Evolutionary conservation across 2,329 filamentous ascomycete species (phyloP), one percentile per base, ranked within the genome.

Genomic region (Pseudocercospora ulei): DNA sequence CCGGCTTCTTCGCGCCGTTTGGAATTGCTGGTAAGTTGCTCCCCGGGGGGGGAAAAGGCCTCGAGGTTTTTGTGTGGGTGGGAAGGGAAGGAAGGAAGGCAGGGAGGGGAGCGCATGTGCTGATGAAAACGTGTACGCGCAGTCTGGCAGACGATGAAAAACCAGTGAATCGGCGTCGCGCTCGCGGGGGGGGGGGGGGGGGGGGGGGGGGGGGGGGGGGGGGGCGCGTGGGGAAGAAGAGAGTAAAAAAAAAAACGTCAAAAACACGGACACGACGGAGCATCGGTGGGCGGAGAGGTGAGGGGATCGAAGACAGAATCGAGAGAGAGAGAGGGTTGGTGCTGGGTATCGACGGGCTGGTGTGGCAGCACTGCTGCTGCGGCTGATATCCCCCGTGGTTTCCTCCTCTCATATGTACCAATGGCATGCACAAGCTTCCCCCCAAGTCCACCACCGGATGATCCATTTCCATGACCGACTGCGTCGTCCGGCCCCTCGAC

Each of bases 131-230:
- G n/a, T n/a, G n/a, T n/a, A n/a, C n/a, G n/a, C 33, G 56, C 59
- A 79, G 76, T 76, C 59, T 80, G 75, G 75, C 76, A 80, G 66
- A 75, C 70, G 47, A 70, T 75, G 63, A 80, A 80, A 71, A 75
- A 74, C 65, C 57, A 61, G 43, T 64, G 60, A 46, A 52, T 39
- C 34, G 31, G 7, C 11, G 18, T n/a, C n/a, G n/a, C n/a, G n/a
- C n/a, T 20, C 14, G 9, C 13, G 43, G 20, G 41, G 26, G n/a
- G 13, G 17, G 36, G 17, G 12, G 17, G 23, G 18, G 22, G 37
- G 31, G 22, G 26, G 25, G 14, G 3, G 12, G 17, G 31, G 27
- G 38, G 26, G 31, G 18, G 16, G n/a, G 11, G 22, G n/a, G 23
- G 20, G 8, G 28, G 35, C 13, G 7, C 12, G 9, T 5, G 4